Evolutionary conservation across 129 eudicot genomes (phyloP).

Genomic region (Tagetes erecta): DNA sequence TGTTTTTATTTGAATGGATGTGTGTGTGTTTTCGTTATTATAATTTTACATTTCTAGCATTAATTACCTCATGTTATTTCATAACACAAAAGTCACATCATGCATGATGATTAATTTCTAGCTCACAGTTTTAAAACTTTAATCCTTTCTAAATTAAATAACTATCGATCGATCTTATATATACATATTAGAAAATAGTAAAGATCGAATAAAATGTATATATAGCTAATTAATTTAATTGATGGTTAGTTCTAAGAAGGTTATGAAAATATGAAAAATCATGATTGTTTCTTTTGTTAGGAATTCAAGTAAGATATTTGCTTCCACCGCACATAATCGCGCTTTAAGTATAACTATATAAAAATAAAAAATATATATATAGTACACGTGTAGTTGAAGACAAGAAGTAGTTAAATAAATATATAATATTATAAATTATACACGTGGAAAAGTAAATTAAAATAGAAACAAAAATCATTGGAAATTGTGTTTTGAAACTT

Average conservation of each 20-base stretch:
- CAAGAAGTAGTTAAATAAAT: slow-evolving; percentile 28
- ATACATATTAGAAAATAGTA: not conserved
- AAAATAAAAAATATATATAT: slow-evolving; percentile 15
- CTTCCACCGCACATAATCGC: slow-evolving; percentile 59
- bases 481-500: slow-evolving; percentile 31
- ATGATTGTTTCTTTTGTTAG: slow-evolving; percentile 39
- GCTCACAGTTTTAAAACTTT: too few relatives aligned
- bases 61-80: too few relatives aligned
- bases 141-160: too few relatives aligned
- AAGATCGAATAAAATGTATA: not conserved
- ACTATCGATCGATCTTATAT: too few relatives aligned
- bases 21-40: too few relatives aligned
- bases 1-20: too few relatives aligned
- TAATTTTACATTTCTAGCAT: too few relatives aligned
- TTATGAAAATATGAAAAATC: slow-evolving; percentile 14
- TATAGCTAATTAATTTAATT: not conserved
- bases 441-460: slow-evolving; percentile 30
- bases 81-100: too few relatives aligned
- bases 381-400: slow-evolving; percentile 68
- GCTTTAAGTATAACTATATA: slow-evolving; percentile 15
- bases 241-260: not conserved
- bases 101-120: too few relatives aligned
- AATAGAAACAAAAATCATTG: slow-evolving; percentile 22
- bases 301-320: slow-evolving; percentile 51
- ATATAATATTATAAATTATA: not conserved